A percentile compares a stretch with the other conserved stretches of the same genome.
These are phyloP conservation scores for Pleurotus pulmonarius DNA, from an alignment of 768 basidiomycete genomes.

Conservation along the genomic window DNA sequence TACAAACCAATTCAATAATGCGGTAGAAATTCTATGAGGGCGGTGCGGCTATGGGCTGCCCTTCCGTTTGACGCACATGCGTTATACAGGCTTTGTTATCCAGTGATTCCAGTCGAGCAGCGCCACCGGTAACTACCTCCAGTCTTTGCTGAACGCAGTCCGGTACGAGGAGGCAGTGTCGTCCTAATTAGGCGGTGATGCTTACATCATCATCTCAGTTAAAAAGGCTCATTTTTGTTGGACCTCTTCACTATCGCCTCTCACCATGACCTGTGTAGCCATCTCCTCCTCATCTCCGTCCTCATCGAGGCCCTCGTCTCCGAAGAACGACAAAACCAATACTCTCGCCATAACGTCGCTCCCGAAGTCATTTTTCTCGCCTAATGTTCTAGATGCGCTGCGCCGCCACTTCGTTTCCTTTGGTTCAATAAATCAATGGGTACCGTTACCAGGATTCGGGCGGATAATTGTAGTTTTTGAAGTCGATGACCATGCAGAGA, in stretches of 20 bases:
- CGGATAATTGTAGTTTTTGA: conserved; percentile 82
- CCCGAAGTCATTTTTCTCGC: conserved; percentile 75
- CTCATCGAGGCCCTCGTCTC: conserved; percentile 11
- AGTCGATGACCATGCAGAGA: conserved; percentile 57
- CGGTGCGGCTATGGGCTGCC: neutral
- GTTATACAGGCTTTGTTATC: neutral
- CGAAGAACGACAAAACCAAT: conserved; percentile 52
- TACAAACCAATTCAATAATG: neutral
- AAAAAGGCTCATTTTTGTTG: neutral
- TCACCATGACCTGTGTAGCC: conserved; percentile 14
- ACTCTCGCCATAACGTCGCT: conserved; percentile 80
- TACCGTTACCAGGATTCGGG: conserved; percentile 76
- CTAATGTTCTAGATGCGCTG: conserved; percentile 61
- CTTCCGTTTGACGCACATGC: no score
- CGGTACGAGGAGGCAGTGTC: no score
- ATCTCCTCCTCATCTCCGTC: conserved; percentile 12
- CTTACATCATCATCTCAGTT: neutral
- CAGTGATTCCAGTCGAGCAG: neutral
- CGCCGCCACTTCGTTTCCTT: conserved; percentile 69
- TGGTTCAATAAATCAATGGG: conserved; percentile 89
- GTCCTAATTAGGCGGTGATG: neutral
- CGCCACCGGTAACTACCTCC: neutral
- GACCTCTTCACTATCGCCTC: neutral
- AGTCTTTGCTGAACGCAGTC: no score
- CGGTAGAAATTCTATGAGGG: neutral